phyloP scores from a whole-genome alignment of 495 filamentous ascomycete genomes.

The Hypoxylon perforatum region DNA sequence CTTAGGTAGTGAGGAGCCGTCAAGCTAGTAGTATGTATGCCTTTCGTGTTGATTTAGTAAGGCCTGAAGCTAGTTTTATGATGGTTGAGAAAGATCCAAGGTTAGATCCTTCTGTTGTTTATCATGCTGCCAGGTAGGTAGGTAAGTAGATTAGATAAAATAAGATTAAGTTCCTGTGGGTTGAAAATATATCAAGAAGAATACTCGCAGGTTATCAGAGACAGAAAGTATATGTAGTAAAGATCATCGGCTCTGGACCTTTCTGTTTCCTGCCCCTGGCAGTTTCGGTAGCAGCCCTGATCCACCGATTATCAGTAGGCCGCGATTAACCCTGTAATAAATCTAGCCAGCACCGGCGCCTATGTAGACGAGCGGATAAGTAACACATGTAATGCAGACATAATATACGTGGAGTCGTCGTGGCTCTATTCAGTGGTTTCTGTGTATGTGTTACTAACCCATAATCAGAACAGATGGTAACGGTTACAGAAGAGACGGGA shows the following conservation, averaged over 20 bases:
- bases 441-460: too few relatives aligned
- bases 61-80: too few relatives aligned
- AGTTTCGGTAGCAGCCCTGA: neutral
- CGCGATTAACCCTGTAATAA: conserved; percentile 4
- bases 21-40: too few relatives aligned
- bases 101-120: neutral
- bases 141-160: neutral
- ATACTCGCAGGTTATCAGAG: neutral
- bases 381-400: conserved; percentile 8
- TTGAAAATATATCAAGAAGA: neutral
- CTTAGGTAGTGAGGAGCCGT: neutral
- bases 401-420: too few relatives aligned
- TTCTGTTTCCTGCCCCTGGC: neutral
- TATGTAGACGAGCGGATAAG: too few relatives aligned
- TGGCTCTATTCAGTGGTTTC: too few relatives aligned
- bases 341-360: conserved; percentile 1
- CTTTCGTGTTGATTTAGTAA: neutral
- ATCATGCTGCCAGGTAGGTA: neutral
- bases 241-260: conserved; percentile 2
- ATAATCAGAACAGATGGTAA: too few relatives aligned
- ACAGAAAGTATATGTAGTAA: neutral
- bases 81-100: too few relatives aligned
- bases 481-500: too few relatives aligned
- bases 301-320: conserved; percentile 9
- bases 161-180: neutral